phyloP scores from a whole-genome alignment of 2,329 filamentous ascomycete genomes.

The Diaporthe aspalathi region DNA sequence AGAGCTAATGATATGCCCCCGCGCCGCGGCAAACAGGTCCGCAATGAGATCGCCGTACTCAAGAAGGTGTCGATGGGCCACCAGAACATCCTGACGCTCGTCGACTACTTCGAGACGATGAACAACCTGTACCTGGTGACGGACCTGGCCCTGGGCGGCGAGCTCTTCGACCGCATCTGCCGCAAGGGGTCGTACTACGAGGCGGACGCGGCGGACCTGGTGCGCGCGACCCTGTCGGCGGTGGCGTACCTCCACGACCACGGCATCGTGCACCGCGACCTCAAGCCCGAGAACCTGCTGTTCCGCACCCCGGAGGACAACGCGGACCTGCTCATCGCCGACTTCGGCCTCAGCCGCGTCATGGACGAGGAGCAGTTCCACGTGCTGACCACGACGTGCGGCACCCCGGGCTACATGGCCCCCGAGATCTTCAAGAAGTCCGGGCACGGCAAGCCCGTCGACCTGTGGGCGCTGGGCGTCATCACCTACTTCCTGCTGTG shows the following conservation, averaged over 20 bases:
- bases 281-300: constrained; percentile 96
- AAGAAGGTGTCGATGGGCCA: constrained; percentile 99
- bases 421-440: constrained; percentile 99
- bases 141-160: constrained; percentile 93
- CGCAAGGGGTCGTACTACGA: constrained; percentile 99
- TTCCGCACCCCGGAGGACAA: constrained; percentile 99
- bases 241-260: constrained; percentile 99
- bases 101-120: constrained; percentile 99
- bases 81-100: constrained; percentile 95
- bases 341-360: constrained; percentile 94
- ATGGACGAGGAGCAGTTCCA: constrained; percentile 99
- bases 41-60: constrained; percentile 97
- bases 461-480: constrained; percentile 97
- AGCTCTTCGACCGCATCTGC: constrained; percentile 98
- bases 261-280: constrained; percentile 96
- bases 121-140: constrained; percentile 99
- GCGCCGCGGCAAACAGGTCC: constrained; percentile 68
- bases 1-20: constrained; percentile 25
- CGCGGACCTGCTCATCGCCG: constrained; percentile 94
- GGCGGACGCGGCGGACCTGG: constrained; percentile 93
- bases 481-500: constrained; percentile 99
- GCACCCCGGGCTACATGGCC: constrained; percentile 98
- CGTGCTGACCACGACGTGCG: constrained; percentile 96
- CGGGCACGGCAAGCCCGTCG: constrained; percentile 96
- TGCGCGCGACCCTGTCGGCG: constrained; percentile 94